Percentiles rank a stretch among this genome's conserved stretches.
phyloP scores from a whole-genome alignment of 768 basidiomycete species.

The Boletellus ananiceps region DNA sequence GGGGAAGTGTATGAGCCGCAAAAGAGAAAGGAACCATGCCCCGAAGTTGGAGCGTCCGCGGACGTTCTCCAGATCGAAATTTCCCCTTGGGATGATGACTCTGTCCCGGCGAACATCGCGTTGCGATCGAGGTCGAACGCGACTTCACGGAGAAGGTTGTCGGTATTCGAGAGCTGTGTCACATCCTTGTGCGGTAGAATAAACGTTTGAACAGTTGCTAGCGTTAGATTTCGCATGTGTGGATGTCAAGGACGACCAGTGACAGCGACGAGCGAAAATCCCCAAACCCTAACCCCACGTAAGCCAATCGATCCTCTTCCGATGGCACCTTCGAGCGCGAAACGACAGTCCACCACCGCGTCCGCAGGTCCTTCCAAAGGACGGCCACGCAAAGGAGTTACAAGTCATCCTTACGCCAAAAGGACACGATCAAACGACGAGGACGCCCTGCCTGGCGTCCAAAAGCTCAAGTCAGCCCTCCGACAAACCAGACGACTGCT shows the following conservation, averaged over 20 bases:
- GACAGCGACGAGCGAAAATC: neutral
- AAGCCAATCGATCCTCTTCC: neutral
- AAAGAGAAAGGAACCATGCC: conserved; percentile 14
- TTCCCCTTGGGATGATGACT: conserved; percentile 53
- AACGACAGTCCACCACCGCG: neutral
- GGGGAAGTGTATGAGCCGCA: conserved; percentile 20
- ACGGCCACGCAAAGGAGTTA: conserved; percentile 11
- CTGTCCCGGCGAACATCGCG: conserved; percentile 54
- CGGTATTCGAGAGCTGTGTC: conserved; percentile 9
- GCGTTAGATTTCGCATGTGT: conserved; percentile 54
- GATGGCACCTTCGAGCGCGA: conserved; percentile 22
- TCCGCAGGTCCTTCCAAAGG: conserved; percentile 12
- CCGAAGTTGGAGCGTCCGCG: conserved; percentile 9
- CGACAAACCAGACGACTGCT: conserved; percentile 80
- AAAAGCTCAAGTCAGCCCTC: conserved; percentile 81
- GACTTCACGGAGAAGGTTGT: conserved; percentile 38
- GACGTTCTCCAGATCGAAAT: conserved; percentile 54
- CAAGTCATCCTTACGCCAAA: conserved; percentile 12
- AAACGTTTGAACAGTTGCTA: conserved; percentile 31
- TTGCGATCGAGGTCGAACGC: conserved; percentile 64
- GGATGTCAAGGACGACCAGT: too few relatives aligned
- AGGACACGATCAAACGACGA: conserved; percentile 5
- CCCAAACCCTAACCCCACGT: conserved; percentile 16
- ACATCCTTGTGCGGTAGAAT: conserved; percentile 15
- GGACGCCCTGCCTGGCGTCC: conserved; percentile 55